Conservation (phyloP, 345 rosid species). For the Populus pruinosa region DNA sequence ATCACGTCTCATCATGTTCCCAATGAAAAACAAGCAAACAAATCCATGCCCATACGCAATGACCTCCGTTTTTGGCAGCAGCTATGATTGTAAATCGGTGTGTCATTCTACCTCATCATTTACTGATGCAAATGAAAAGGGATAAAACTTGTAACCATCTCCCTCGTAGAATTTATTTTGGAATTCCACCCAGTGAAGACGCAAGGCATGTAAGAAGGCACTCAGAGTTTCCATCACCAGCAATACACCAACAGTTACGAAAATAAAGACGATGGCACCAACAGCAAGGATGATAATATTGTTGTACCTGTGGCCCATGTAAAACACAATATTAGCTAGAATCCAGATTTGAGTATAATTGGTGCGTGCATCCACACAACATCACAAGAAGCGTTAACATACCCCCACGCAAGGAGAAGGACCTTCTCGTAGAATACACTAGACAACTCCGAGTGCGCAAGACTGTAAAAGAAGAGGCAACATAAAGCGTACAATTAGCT, state of each 20-base stretch:
- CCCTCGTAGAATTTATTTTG: conserved; percentile 98
- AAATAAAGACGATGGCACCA: conserved; percentile 68
- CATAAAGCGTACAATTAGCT: not conserved
- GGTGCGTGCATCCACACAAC: not conserved
- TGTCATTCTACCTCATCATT: conserved; percentile 61
- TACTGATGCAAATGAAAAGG: conserved; percentile 57
- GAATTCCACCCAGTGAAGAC: conserved; percentile 98
- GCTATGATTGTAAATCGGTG: not conserved
- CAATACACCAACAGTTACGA: conserved; percentile 85
- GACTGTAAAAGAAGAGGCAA: conserved; percentile 45
- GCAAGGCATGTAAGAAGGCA: conserved; percentile 89
- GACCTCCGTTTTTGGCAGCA: conserved; percentile 1
- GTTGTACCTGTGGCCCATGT: conserved; percentile 54
- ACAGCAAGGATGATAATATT: conserved; percentile 58
- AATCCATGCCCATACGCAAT: conserved; percentile 23
- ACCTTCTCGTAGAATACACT: conserved; percentile 95
- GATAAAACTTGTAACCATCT: conserved; percentile 83
- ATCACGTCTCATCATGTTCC: conserved; percentile 15
- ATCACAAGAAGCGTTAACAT: conserved; percentile 21
- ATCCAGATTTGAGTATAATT: not conserved
- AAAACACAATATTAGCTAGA: conserved; percentile 4
- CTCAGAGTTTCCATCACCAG: conserved; percentile 98
- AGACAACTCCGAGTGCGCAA: conserved; percentile 93
- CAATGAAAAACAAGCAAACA: conserved; percentile 32
- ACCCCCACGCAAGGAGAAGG: conserved; percentile 87